Base-by-base conservation (phyloP, 1,139 yeast genomes). In the Kurtzmaniella quercitrusa region DNA sequence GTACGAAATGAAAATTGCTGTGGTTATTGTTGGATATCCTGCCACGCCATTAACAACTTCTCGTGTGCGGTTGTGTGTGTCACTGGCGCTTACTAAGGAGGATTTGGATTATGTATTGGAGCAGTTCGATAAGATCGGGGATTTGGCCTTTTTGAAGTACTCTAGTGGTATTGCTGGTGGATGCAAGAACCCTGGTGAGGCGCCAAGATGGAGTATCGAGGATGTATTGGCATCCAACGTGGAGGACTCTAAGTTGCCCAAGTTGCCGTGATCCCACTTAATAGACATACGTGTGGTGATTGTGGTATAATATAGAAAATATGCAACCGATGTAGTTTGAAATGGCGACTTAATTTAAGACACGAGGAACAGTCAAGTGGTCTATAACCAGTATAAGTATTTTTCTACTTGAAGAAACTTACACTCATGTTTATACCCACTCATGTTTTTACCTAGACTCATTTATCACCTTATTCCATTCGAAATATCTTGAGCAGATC, bases 1-100 rank as follows among this genome's bases (percentile, higher is more conserved):
- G 74, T 78, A 86, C 53, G 81, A 78, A 45, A 71, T 80, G 64
- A 86, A 86, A 44, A 83, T 93, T 48, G 98, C 98, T 5, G 93
- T 93, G 42, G 99, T 94, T 38, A 84, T 93, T 53, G 98, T 91
- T 39, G 96, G 98, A 22, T 93, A 93, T 60, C 99, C 99, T 8
- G 98, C 98, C 1, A 91, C 98, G 1, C 96, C 97, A 23, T 74
- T 93, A 51, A 83, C 88, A 32, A 80, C 91, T 42, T 88, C 96
- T 9, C 81, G 98, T 67, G 91, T 88, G 20, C 81, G 99, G 62
- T 79, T 93, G 56, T 93, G 99, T 71, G 85, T 94, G 51, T 85
- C 95, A 46, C 74, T 98, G 0, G 88, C 98, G 1, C 75, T 94
- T 55, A 93, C 96, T 22, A 93, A 93, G 65, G 94, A 86, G 55